A percentile compares a stretch with the other conserved stretches of the same genome.
Conservation (phyloP, 1,139 yeast genomes). For the Blastobotrys persicus region DNA sequence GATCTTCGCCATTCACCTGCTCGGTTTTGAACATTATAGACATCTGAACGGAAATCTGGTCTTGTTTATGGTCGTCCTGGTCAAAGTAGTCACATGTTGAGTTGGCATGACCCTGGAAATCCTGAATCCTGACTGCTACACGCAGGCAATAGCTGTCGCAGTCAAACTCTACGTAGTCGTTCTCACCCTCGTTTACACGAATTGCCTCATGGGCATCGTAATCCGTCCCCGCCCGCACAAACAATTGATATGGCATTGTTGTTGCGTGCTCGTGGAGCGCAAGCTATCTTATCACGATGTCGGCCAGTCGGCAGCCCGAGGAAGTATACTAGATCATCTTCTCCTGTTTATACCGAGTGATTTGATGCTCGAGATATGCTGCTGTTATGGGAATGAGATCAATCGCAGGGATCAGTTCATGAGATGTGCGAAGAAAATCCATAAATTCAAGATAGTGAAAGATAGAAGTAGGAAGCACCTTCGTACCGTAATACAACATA, state of each 20-base stretch:
- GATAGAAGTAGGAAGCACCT: too few species aligned
- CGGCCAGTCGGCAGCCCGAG: too few species aligned
- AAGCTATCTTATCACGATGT: too few species aligned
- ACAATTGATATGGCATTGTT: slow-evolving; percentile 8
- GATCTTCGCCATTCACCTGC: slow-evolving; percentile 49
- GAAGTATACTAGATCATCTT: too few species aligned
- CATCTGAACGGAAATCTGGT: slow-evolving; percentile 35
- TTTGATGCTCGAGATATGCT: too few species aligned
- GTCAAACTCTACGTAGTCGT: slow-evolving; percentile 12
- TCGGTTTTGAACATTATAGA: slow-evolving; percentile 30
- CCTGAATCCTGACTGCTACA: slow-evolving; percentile 28
- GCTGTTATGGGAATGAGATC: too few species aligned
- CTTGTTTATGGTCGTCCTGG: slow-evolving; percentile 24
- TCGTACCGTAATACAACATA: too few species aligned
- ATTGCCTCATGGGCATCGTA: slow-evolving; percentile 9
- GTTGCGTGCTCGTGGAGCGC: too few species aligned
- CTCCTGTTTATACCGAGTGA: too few species aligned
- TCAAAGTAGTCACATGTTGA: slow-evolving; percentile 27
- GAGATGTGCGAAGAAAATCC: too few species aligned
- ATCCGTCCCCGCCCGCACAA: slow-evolving; percentile 11
- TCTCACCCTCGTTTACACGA: slow-evolving; percentile 16
- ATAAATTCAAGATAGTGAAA: too few species aligned
- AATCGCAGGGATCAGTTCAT: too few species aligned
- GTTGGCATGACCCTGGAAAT: slow-evolving; percentile 19
- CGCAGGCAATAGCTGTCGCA: slow-evolving; percentile 19